phyloP scores from a whole-genome alignment of 139 green algal genomes.

The Chlorella sp. region DNA sequence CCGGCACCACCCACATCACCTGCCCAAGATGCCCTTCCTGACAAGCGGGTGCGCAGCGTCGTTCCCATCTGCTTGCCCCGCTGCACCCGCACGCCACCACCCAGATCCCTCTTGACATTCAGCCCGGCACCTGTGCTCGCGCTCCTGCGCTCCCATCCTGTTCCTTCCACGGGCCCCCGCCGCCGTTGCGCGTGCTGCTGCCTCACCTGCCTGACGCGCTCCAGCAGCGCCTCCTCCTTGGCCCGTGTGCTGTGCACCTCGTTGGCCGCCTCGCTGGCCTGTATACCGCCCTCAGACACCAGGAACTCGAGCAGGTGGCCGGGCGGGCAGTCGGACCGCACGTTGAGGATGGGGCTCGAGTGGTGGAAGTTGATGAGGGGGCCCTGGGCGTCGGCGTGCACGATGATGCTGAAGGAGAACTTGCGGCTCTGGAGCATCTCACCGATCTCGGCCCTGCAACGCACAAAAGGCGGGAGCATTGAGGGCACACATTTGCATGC shows the following conservation, averaged over 20 bases:
- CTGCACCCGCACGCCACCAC: no score
- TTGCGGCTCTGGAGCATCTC: slow-evolving; percentile 22
- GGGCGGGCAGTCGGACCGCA: slow-evolving; percentile 75
- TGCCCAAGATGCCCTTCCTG: no score
- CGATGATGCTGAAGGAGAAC: slow-evolving; percentile 73
- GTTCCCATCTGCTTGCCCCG: no score
- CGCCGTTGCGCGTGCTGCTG: neutral
- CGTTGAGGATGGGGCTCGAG: slow-evolving; percentile 73
- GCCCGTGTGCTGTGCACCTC: slow-evolving; percentile 28
- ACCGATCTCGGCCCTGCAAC: slow-evolving; percentile 29
- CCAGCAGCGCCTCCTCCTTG: slow-evolving; percentile 48
- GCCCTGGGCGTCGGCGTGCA: slow-evolving; percentile 62
- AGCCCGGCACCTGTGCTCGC: no score
- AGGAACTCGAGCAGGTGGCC: slow-evolving; percentile 70
- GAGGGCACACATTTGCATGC: no score
- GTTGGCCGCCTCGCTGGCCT: slow-evolving; percentile 45
- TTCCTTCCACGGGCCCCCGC: no score
- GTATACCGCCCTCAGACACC: slow-evolving; percentile 35
- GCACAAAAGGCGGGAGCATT: neutral
- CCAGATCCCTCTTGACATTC: no score
- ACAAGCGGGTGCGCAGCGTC: no score
- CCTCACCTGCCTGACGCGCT: slow-evolving; percentile 32
- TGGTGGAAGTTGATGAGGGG: slow-evolving; percentile 69
- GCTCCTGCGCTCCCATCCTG: no score
- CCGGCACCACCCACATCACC: no score